Percentiles rank a stretch among this genome's conserved stretches.
These are phyloP conservation scores for Sporothrix mexicana DNA, from an alignment of 2,329 filamentous ascomycete genomes.

Conservation along the genomic window DNA sequence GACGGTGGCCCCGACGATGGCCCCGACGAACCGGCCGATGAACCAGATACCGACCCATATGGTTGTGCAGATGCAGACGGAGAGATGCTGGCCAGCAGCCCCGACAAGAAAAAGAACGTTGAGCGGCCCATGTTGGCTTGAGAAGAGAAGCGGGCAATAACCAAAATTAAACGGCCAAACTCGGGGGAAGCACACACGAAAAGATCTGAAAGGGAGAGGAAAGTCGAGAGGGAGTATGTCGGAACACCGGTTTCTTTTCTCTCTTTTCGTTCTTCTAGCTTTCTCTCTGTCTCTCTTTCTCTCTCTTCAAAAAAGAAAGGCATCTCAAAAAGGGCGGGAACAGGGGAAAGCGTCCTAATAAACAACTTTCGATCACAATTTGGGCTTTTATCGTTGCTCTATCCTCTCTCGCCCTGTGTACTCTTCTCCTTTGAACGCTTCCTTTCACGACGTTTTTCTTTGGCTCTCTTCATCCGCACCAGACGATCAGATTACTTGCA, in stretches of 20 bases:
- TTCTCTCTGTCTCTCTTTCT: not conserved
- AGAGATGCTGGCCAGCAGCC: slow-evolving; percentile 34
- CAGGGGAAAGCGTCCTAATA: not conserved
- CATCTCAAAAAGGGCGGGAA: not conserved
- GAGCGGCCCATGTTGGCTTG: slow-evolving; percentile 5
- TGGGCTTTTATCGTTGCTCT: not conserved
- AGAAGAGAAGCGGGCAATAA: not conserved
- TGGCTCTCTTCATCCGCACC: not conserved
- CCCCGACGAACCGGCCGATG: slow-evolving; percentile 4
- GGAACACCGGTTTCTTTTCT: not conserved
- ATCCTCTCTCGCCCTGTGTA: not conserved
- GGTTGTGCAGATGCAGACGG: slow-evolving; percentile 30
- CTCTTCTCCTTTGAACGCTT: not conserved
- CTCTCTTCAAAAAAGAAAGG: not conserved
- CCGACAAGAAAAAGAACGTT: slow-evolving; percentile 20
- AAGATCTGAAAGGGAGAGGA: not conserved
- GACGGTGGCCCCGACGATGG: slow-evolving; percentile 3
- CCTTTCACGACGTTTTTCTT: not conserved
- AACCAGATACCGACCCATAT: not conserved
- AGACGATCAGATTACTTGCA: slow-evolving; percentile 13
- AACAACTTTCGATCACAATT: not conserved
- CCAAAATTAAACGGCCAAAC: not conserved
- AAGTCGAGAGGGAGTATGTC: not conserved
- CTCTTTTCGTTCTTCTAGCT: too few relatives aligned
- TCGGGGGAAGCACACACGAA: not conserved